Percentiles rank a stretch among this genome's conserved stretches.
phyloP scores from a whole-genome alignment of 257 asterid genomes.

The Lavandula angustifolia region DNA sequence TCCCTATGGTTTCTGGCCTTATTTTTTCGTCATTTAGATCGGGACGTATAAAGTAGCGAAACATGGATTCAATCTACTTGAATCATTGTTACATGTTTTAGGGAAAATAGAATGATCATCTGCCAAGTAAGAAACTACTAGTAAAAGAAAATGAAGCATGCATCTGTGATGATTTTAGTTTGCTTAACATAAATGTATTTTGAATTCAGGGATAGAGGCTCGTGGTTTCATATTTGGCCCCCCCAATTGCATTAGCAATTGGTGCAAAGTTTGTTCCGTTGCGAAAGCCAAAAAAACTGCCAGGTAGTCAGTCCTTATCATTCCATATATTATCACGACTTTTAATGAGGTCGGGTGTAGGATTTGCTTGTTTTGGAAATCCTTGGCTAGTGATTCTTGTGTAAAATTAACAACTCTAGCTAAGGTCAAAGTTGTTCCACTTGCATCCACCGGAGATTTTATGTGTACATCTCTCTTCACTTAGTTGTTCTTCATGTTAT shows the following conservation, averaged over 20 bases:
- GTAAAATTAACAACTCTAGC: neutral
- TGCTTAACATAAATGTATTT: neutral
- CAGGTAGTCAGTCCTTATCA: slow-evolving; percentile 45
- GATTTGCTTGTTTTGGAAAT: neutral
- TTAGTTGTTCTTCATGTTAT: slow-evolving; percentile 17
- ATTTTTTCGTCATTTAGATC: neutral
- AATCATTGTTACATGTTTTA: neutral
- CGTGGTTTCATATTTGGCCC: slow-evolving; percentile 85
- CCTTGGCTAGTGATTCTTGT: neutral
- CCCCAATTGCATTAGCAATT: slow-evolving; percentile 80
- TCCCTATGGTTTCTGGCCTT: neutral
- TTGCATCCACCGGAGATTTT: neutral
- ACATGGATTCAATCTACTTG: neutral
- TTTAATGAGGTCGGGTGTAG: slow-evolving; percentile 6
- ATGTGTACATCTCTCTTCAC: no score
- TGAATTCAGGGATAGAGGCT: slow-evolving; percentile 71
- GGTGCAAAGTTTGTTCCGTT: slow-evolving; percentile 90
- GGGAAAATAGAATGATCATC: neutral
- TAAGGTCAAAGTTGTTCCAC: no score
- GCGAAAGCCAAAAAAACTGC: slow-evolving; percentile 74
- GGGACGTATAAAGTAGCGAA: neutral
- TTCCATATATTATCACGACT: slow-evolving; percentile 1
- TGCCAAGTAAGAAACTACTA: neutral
- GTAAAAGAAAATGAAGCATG: neutral
- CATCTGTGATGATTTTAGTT: neutral